Base-by-base conservation (phyloP, 2,329 filamentous ascomycete species). In the Colletotrichum musae region DNA sequence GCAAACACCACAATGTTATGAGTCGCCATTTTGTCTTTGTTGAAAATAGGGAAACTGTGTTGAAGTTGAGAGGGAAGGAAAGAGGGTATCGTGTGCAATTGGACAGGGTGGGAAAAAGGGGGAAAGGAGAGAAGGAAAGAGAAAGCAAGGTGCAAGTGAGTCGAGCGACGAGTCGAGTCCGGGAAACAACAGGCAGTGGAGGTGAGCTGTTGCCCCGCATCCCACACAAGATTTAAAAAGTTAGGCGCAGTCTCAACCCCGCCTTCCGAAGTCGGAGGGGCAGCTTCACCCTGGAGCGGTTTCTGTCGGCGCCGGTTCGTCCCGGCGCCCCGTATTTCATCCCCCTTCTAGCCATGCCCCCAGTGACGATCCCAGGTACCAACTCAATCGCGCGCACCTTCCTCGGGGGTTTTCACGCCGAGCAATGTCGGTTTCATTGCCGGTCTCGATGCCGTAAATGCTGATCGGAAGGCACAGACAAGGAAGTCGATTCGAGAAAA, bases 1-100 rank as follows among this genome's bases (percentile, higher is more conserved):
- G 82, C 92, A 80, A 95, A 93, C 68, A 95, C 92, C 71, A 95
- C 93, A 79, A 95, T 92, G 73, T 94, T 94, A 79, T 90, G 91
- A 58, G 88, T 86, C 74, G 91, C 82, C 92, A 94, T 94, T 68
- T 75, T 86, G 71, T 53, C 52, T 56, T 39, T 56, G 51, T 36
- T 41, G 21, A 54, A 58, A 64, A 57, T 1, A 21, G 32, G 54
- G 39, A 47, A 53, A 2, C 52, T 7, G 18, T 50, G 57, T 15
- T 51, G 63, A 66, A 54, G 21, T n/a, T 41, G 13, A 7, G 15
- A 39, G 54, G 45, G 59, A 67, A 43, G 47, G 57, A 63, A 70
- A 24, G 18, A 53, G 51, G 66, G 53, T 59, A 66, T 57, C 54
- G 41, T 47, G 47, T 45, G 43, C 52, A 58, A 54, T 61, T 18